Evolutionary conservation across 2,329 filamentous ascomycete genomes (phyloP), one percentile per base, ranked within the genome.

Genomic region (Fusarium albidum): DNA sequence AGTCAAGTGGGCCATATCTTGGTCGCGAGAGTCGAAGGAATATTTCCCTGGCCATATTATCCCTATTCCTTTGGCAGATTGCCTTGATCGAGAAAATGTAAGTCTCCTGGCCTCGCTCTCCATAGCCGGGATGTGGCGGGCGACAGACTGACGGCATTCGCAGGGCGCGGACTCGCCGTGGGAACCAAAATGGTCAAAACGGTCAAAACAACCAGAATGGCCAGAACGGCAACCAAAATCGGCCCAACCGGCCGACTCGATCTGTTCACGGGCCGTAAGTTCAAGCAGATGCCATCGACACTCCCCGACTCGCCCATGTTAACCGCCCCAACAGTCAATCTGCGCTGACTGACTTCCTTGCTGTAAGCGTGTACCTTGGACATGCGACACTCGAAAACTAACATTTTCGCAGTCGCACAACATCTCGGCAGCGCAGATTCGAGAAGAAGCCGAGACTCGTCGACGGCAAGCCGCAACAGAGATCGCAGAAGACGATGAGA

Each of bases 341-440:
- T 15, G 81, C 81, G 12, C 66, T 83, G 65, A 83, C 80, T 3
- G 79, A 82, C 58, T 83, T 81, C 54, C 69, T 83, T 35, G 80
- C 80, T 18, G 78, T 79, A 59, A 60, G 76, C 10, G 27, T 13
- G 4, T 7, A 10, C 26, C 9, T 9, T 25, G 9, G 3, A 8
- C n/a, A 9, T 14, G 10, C 15, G 31, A 28, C 26, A 8, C 6
- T 12, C 3, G 15, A 7, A 7, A 48, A 37, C 66, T 73, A 40
- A 73, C 48, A 28, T 29, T 8, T 6, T 14, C 11, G 25, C 28
- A 88, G 82, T 84, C 88, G 3, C 87, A 90, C 71, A 91, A 91
- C 65, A 92, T 92, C 61, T 90, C 84, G 17, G 82, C 83, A 3
- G 70, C 76, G 25, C 78, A 82, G 52, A 86, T 86, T 50, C 77